Evolutionary conservation across 1,139 yeast species (phyloP).

Genomic region (Scheffersomyces insectosa): DNA sequence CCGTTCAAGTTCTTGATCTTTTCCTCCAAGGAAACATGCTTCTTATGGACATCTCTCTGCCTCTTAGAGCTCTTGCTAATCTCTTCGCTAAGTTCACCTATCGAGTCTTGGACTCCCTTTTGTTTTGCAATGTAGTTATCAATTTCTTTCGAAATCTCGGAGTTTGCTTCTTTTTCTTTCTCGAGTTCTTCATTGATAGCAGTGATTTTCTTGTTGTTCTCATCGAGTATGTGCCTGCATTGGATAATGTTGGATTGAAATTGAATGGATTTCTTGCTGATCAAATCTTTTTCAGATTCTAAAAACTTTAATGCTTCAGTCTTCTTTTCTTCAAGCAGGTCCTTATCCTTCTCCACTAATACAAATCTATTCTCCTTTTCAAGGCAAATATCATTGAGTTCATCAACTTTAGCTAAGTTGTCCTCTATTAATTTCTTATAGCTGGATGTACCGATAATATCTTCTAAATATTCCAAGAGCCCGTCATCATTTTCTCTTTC

Average conservation of each 20-base stretch:
- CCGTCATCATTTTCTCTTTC: conserved; percentile 94
- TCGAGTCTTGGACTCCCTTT: conserved; percentile 25
- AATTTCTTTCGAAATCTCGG: conserved; percentile 44
- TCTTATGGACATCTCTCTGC: conserved; percentile 41
- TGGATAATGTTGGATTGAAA: conserved; percentile 54
- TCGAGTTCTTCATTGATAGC: conserved; percentile 45
- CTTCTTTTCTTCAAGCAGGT: conserved; percentile 67
- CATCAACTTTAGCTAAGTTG: conserved; percentile 59
- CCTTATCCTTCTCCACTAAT: conserved; percentile 76
- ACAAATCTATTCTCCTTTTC: conserved; percentile 82
- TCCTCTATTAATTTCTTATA: conserved; percentile 79
- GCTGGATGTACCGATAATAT: conserved; percentile 90
- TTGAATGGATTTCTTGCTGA: conserved; percentile 54
- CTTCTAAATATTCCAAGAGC: conserved; percentile 87
- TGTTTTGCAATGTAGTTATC: conserved; percentile 39
- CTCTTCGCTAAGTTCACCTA: conserved; percentile 29
- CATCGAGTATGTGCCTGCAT: conserved; percentile 40
- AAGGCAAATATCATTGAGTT: conserved; percentile 71
- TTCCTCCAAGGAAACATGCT: conserved; percentile 72
- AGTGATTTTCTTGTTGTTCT: conserved; percentile 32
- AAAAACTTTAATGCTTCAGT: conserved; percentile 69
- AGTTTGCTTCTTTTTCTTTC: conserved; percentile 49
- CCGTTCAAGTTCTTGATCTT: conserved; percentile 62
- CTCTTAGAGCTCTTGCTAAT: conserved; percentile 36
- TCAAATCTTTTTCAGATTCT: conserved; percentile 62